Conservation (phyloP, 2,329 filamentous ascomycete genomes). For the Xylaria sp. region DNA sequence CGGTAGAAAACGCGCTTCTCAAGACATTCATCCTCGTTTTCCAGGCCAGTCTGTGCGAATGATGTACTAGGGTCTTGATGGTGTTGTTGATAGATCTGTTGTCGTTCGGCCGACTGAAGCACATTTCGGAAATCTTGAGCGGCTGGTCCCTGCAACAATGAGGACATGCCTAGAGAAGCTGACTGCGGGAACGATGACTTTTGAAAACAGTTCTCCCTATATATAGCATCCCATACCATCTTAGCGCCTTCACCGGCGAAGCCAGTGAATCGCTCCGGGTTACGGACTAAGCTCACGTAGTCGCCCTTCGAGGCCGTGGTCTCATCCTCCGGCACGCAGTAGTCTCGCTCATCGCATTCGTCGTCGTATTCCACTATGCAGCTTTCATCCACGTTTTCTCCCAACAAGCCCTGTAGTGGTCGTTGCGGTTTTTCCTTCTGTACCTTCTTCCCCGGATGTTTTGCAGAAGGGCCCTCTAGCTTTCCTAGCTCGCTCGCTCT, state of each 20-base stretch:
- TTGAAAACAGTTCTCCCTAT: constrained; percentile 96
- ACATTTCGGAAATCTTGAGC: constrained; percentile 71
- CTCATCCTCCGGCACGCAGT: constrained; percentile 96
- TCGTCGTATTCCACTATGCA: constrained; percentile 98
- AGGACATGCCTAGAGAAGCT: constrained; percentile 63
- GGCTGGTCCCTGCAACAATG: constrained; percentile 61
- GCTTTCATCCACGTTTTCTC: constrained; percentile 89
- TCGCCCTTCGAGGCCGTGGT: constrained; percentile 87
- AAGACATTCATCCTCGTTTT: constrained; percentile 89
- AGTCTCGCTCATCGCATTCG: constrained; percentile 95
- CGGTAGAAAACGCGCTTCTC: constrained; percentile 99
- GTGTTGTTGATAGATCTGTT: constrained; percentile 71
- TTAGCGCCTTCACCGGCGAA: constrained; percentile 86
- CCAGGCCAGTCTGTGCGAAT: constrained; percentile 73
- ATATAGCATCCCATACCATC: constrained; percentile 97
- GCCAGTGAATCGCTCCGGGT: constrained; percentile 95
- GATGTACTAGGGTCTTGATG: constrained; percentile 66
- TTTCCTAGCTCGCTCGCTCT: constrained; percentile 91
- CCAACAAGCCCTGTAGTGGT: constrained; percentile 84
- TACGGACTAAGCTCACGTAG: constrained; percentile 93
- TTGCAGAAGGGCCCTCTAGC: constrained; percentile 88
- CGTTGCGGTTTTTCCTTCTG: constrained; percentile 76
- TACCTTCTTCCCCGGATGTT: constrained; percentile 81
- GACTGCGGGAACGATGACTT: constrained; percentile 71
- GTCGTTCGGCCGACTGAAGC: constrained; percentile 67